phyloP scores from a whole-genome alignment of 495 filamentous ascomycete species.

The Tuber aestivum region DNA sequence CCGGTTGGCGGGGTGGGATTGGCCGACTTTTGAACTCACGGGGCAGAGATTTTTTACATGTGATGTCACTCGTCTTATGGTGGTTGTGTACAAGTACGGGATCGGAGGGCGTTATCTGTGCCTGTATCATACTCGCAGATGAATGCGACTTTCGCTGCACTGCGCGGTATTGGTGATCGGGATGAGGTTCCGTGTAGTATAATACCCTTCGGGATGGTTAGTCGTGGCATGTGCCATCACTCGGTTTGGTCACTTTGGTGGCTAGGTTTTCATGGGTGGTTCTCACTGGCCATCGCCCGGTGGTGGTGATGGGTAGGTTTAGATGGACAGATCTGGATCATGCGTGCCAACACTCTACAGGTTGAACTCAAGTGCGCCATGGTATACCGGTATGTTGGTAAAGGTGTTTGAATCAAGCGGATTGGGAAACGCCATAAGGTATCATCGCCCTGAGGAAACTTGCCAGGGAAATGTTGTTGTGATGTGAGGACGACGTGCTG shows the following conservation, averaged over 20 bases:
- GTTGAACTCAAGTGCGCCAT: background rate
- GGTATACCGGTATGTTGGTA: background rate
- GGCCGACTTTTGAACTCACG: background rate
- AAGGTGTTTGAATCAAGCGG: background rate
- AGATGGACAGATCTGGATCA: no score
- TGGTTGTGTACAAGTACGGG: background rate
- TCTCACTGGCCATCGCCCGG: no score
- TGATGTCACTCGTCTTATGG: background rate
- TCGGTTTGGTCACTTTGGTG: no score
- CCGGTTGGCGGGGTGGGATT: background rate
- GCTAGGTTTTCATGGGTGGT: no score
- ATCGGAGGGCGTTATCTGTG: background rate
- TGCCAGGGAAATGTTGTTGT: no score
- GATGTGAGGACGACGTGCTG: no score
- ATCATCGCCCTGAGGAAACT: background rate
- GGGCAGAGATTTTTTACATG: background rate
- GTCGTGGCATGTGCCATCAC: background rate
- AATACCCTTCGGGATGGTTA: background rate
- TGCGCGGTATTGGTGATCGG: background rate
- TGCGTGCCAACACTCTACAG: no score
- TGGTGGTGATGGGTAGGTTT: no score
- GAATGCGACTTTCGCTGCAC: background rate
- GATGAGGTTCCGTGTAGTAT: background rate
- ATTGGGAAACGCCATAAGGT: background rate
- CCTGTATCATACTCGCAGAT: no score